phyloP scores from a whole-genome alignment of 2,329 filamentous ascomycete genomes.

The Colletotrichum tamarilloi region DNA sequence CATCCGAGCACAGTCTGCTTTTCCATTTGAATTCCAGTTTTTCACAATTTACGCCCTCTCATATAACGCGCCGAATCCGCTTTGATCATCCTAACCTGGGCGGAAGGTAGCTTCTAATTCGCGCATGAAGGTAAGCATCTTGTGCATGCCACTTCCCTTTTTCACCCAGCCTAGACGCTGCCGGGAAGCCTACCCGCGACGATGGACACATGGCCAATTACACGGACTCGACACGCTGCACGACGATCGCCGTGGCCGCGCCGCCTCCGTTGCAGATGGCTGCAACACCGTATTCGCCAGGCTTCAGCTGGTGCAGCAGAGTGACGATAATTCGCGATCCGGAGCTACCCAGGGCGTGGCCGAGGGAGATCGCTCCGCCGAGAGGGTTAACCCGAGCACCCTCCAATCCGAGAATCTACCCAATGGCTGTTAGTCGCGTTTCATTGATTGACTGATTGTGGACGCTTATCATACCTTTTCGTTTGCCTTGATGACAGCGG shows the following conservation, averaged over 20 bases:
- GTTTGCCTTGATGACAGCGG: slow-evolving; percentile 94
- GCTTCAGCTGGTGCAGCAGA: slow-evolving; percentile 88
- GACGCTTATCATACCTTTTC: slow-evolving; percentile 70
- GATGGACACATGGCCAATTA: slow-evolving; percentile 41
- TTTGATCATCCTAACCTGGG: slow-evolving; percentile 3
- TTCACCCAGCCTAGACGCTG: neutral
- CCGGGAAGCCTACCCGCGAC: neutral
- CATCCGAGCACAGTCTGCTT: neutral
- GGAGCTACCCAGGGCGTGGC: slow-evolving; percentile 93
- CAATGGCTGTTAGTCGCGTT: slow-evolving; percentile 33
- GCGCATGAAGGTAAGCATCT: neutral
- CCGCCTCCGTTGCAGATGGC: slow-evolving; percentile 98
- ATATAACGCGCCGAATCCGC: neutral
- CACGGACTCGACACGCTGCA: slow-evolving; percentile 79
- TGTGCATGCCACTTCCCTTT: slow-evolving; percentile 18
- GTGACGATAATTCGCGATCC: slow-evolving; percentile 92
- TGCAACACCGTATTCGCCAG: slow-evolving; percentile 92
- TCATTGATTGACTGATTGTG: neutral
- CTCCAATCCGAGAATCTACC: slow-evolving; percentile 81
- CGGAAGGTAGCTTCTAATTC: neutral
- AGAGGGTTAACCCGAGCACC: slow-evolving; percentile 85
- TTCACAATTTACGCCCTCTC: slow-evolving; percentile 11
- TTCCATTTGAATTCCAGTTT: neutral
- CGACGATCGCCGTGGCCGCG: slow-evolving; percentile 89
- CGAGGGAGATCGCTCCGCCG: slow-evolving; percentile 91